Conservation (phyloP, 495 filamentous ascomycete species). For the Bryoglossum gracile region DNA sequence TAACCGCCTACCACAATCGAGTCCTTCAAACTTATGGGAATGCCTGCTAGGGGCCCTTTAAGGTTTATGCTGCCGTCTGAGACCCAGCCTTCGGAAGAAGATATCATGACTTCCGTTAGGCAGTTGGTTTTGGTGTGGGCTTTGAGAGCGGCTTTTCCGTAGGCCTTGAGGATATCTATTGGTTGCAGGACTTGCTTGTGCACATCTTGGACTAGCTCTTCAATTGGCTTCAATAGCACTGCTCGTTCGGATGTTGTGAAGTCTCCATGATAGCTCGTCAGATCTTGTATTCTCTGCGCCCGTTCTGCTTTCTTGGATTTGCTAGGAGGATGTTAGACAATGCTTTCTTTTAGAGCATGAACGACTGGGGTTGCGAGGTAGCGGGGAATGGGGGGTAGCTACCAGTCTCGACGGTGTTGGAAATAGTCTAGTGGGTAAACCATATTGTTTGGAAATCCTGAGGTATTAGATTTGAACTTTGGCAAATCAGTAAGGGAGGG, state of each 20-base stretch:
- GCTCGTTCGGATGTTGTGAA: conserved; percentile 53
- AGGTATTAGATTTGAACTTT: background rate
- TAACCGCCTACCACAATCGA: conserved; percentile 79
- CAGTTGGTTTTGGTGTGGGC: conserved; percentile 89
- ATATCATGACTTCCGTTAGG: conserved; percentile 81
- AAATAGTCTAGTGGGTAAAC: conserved; percentile 52
- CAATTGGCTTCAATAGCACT: conserved; percentile 68
- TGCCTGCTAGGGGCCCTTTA: conserved; percentile 78
- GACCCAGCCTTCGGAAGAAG: conserved; percentile 73
- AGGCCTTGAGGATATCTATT: conserved; percentile 73
- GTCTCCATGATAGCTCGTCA: conserved; percentile 57
- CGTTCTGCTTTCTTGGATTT: conserved; percentile 74
- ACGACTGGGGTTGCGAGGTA: conserved; percentile 5
- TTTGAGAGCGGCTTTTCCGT: conserved; percentile 78
- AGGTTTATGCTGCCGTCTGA: conserved; percentile 55
- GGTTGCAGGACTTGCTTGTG: conserved; percentile 58
- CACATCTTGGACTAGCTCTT: conserved; percentile 69
- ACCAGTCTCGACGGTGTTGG: conserved; percentile 53
- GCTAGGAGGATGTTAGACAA: conserved; percentile 39
- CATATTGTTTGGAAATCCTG: conserved; percentile 27
- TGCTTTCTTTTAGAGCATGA: background rate
- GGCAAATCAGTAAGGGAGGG: too few relatives aligned
- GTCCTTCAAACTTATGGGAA: conserved; percentile 87
- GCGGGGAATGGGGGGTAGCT: conserved; percentile 33
- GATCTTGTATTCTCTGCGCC: conserved; percentile 53